phyloP scores from a whole-genome alignment of 2,329 filamentous ascomycete species.

The Arthrobotrys musiformis region DNA sequence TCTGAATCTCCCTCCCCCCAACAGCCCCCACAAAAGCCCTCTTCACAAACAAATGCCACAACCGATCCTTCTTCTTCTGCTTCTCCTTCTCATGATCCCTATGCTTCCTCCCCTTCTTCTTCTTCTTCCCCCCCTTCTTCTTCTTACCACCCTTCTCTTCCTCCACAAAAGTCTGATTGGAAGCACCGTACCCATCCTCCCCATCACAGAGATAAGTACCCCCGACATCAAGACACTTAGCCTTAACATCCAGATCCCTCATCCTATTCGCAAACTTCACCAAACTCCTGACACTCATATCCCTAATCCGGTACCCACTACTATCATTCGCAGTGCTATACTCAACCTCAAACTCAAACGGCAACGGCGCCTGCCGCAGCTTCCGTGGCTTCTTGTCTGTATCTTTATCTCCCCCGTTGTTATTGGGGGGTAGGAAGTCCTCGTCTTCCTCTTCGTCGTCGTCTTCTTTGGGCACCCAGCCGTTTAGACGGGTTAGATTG shows the following conservation, averaged over 20 bases:
- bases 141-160: slow-evolving; percentile 56
- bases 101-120: slow-evolving; percentile 53
- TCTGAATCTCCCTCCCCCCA: slow-evolving; percentile 51
- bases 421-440: slow-evolving; percentile 52
- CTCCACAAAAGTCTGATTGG: slow-evolving; percentile 17
- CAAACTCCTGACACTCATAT: slow-evolving; percentile 85
- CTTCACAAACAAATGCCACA: slow-evolving; percentile 62
- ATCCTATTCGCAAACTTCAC: slow-evolving; percentile 83
- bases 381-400: slow-evolving; percentile 70
- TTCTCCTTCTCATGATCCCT: slow-evolving; percentile 54
- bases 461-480: slow-evolving; percentile 50
- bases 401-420: slow-evolving; percentile 59
- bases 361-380: slow-evolving; percentile 62
- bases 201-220: slow-evolving; percentile 17
- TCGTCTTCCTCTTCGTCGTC: slow-evolving; percentile 67
- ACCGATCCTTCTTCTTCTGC: slow-evolving; percentile 61
- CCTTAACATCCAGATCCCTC: slow-evolving; percentile 63
- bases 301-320: slow-evolving; percentile 76
- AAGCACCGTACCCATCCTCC: slow-evolving; percentile 29
- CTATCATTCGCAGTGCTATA: slow-evolving; percentile 80
- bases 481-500: slow-evolving; percentile 88
- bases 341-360: slow-evolving; percentile 81
- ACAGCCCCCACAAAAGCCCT: slow-evolving; percentile 58
- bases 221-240: slow-evolving; percentile 57
- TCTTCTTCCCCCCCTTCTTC: slow-evolving; percentile 63